Conservation (phyloP, 140 eudicot species). For the Bidens hawaiensis region DNA sequence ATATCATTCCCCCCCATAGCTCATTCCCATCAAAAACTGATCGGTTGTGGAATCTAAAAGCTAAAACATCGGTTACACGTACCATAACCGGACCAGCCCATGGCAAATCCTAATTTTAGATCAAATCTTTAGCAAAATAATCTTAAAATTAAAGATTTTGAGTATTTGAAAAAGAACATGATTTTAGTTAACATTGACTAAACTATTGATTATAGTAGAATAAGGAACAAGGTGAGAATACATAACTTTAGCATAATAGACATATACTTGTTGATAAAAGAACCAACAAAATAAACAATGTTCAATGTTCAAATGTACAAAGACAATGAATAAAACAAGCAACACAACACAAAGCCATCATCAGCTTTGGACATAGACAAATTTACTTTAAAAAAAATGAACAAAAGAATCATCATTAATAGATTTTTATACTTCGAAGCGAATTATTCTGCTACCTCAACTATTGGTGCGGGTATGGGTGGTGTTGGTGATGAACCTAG, state of each 20-base stretch:
- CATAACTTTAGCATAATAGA: not conserved
- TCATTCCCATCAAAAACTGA: too few relatives aligned
- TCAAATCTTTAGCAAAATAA: not conserved
- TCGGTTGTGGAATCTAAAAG: too few relatives aligned
- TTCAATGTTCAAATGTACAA: constrained; percentile 38
- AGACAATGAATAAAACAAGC: constrained; percentile 14
- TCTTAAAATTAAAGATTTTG: too few relatives aligned
- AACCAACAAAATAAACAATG: constrained; percentile 25
- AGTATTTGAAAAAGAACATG: too few relatives aligned
- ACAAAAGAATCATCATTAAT: constrained; percentile 16
- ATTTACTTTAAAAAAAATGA: constrained; percentile 23
- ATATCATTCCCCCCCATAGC: too few relatives aligned
- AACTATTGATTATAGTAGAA: too few relatives aligned
- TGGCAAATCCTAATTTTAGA: too few relatives aligned
- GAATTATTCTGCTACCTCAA: constrained; percentile 9
- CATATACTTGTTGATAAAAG: constrained; percentile 11
- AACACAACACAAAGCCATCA: constrained; percentile 21
- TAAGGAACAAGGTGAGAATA: not conserved
- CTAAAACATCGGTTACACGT: too few relatives aligned
- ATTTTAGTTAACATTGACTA: too few relatives aligned
- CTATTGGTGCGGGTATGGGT: constrained; percentile 1
- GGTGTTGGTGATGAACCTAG: constrained; percentile 43
- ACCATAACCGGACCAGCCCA: too few relatives aligned
- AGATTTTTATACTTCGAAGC: not conserved
- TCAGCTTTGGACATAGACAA: constrained; percentile 18